phyloP scores from a whole-genome alignment of 495 filamentous ascomycete genomes.

The Penicillium mononematosum region DNA sequence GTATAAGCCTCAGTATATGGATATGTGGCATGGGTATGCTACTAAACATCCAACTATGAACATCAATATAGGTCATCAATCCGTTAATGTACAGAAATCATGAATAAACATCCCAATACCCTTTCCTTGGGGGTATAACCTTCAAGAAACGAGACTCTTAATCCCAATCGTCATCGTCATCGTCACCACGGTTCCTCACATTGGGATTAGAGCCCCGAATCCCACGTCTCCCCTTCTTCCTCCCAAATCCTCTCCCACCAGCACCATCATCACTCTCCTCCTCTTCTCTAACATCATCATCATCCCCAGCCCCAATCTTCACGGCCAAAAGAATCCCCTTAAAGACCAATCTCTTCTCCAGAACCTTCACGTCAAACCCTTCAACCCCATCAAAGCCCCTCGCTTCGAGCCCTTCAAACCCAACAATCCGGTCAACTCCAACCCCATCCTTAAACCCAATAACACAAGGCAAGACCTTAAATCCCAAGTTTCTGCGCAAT shows the following conservation, averaged over 20 bases:
- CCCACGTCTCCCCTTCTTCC: constrained; percentile 51
- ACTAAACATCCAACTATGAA: constrained; percentile 4
- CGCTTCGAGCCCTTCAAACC: constrained; percentile 69
- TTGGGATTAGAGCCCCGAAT: constrained; percentile 46
- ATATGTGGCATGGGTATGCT: constrained; percentile 7
- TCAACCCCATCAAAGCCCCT: constrained; percentile 55
- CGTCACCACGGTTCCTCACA: constrained; percentile 35
- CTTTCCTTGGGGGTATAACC: background rate
- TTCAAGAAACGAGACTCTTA: constrained; percentile 34
- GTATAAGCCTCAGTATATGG: background rate
- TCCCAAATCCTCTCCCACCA: constrained; percentile 25
- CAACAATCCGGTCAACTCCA: constrained; percentile 64
- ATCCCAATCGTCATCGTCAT: constrained; percentile 68
- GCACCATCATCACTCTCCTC: constrained; percentile 34
- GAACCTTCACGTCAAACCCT: constrained; percentile 57
- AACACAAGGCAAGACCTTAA: constrained; percentile 68
- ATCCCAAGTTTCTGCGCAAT: constrained; percentile 68
- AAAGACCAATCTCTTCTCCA: constrained; percentile 62
- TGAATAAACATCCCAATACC: constrained; percentile 6
- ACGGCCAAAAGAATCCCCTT: constrained; percentile 58
- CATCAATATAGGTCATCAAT: constrained; percentile 9
- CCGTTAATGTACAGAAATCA: constrained; percentile 2
- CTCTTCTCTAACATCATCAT: constrained; percentile 32
- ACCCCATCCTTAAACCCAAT: constrained; percentile 71
- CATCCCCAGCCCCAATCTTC: constrained; percentile 49